phyloP scores from a whole-genome alignment of 306 rosid species.

The Albizia julibrissin region DNA sequence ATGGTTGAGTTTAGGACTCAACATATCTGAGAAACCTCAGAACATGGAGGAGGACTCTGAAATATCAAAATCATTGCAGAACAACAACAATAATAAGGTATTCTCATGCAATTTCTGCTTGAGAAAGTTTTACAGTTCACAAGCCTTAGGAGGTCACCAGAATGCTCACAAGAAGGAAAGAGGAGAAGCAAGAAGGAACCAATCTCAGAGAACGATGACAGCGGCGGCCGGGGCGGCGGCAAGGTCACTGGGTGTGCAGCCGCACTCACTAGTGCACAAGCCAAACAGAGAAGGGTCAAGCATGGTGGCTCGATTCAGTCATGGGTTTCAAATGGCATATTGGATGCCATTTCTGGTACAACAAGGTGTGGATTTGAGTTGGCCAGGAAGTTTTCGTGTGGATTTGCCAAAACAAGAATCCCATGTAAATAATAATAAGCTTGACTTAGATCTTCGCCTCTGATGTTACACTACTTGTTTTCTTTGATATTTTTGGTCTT shows the following conservation, averaged over 20 bases:
- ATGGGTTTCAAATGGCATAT: slow-evolving; percentile 38
- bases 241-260: slow-evolving; percentile 56
- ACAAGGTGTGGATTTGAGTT: slow-evolving; percentile 45
- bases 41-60: slow-evolving; percentile 31
- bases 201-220: slow-evolving; percentile 51
- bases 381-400: slow-evolving; percentile 72
- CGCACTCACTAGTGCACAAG: slow-evolving; percentile 66
- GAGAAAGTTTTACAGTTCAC: slow-evolving; percentile 77
- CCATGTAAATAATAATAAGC: slow-evolving; percentile 35
- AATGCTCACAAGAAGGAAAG: slow-evolving; percentile 83
- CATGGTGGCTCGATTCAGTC: slow-evolving; percentile 42
- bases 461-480: slow-evolving; percentile 31
- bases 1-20: slow-evolving; percentile 70
- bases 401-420: slow-evolving; percentile 43
- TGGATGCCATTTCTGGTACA: slow-evolving; percentile 52
- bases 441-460: slow-evolving; percentile 69
- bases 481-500: slow-evolving; percentile 1
- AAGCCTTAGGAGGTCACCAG: slow-evolving; percentile 83
- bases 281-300: slow-evolving; percentile 44
- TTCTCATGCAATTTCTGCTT: slow-evolving; percentile 73
- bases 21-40: slow-evolving; percentile 24
- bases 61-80: slow-evolving; percentile 41
- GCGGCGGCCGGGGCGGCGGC: slow-evolving; percentile 28
- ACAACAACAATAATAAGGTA: slow-evolving; percentile 43
- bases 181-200: slow-evolving; percentile 61